Percentiles rank a stretch among this genome's conserved stretches.
Evolutionary conservation across 2,329 filamentous ascomycete genomes (phyloP).

Genomic region (Fusarium sp.): DNA sequence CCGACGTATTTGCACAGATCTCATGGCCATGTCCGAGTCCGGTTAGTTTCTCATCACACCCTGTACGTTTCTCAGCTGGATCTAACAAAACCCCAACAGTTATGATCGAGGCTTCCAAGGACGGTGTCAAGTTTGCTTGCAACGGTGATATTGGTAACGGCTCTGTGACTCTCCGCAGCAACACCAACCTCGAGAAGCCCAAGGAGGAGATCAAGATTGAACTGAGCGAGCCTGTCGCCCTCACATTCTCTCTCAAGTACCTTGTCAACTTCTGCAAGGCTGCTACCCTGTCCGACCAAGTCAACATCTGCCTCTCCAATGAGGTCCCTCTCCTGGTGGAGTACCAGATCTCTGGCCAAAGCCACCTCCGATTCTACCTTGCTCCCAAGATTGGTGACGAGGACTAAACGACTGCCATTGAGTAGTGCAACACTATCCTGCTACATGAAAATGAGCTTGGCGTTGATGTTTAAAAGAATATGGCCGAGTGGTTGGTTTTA

Average conservation of each 20-base stretch:
- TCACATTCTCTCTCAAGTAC: conserved; percentile 99
- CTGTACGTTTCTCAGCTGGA: not conserved
- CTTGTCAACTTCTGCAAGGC: conserved; percentile 99
- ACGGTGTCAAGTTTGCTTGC: conserved; percentile 95
- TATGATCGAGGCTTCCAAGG: conserved; percentile 94
- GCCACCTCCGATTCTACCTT: conserved; percentile 95
- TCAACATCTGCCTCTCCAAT: conserved; percentile 94
- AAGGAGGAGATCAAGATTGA: conserved; percentile 88
- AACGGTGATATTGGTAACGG: conserved; percentile 96
- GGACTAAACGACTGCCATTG: conserved; percentile 46
- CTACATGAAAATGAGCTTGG: conserved; percentile 30
- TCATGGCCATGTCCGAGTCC: conserved; percentile 93
- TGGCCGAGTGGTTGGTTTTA: conserved; percentile 28
- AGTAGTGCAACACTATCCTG: conserved; percentile 28
- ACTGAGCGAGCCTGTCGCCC: conserved; percentile 88
- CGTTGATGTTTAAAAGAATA: conserved; percentile 31
- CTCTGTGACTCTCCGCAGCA: conserved; percentile 88
- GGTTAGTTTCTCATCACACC: conserved; percentile 66
- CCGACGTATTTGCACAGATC: conserved; percentile 91
- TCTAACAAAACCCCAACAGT: conserved; percentile 63
- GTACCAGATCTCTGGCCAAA: conserved; percentile 85
- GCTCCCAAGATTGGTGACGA: conserved; percentile 75
- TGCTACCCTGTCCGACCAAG: conserved; percentile 79
- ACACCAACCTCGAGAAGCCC: conserved; percentile 90
- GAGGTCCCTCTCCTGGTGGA: conserved; percentile 97